These are phyloP conservation scores for Didymella exigua DNA, from an alignment of 2,329 filamentous ascomycete species.

Conservation along the genomic window DNA sequence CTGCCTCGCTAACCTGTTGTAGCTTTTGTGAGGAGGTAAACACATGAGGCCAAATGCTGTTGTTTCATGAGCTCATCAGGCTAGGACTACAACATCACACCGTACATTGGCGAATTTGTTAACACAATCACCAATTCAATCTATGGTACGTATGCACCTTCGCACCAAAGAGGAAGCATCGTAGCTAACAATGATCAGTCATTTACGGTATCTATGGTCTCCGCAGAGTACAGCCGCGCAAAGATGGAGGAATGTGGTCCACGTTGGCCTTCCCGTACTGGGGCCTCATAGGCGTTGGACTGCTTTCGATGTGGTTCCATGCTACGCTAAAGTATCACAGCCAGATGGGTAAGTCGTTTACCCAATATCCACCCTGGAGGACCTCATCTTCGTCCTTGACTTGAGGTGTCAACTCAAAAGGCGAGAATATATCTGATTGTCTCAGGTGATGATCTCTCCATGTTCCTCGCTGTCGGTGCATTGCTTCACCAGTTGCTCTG, in stretches of 20 bases:
- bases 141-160: slow-evolving; percentile 48
- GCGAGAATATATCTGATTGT: not conserved
- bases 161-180: not conserved
- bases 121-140: slow-evolving; percentile 60
- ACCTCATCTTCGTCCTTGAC: not conserved
- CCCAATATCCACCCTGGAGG: not conserved
- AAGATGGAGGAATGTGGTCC: slow-evolving; percentile 40
- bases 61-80: not conserved
- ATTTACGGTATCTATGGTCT: slow-evolving; percentile 46
- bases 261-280: slow-evolving; percentile 49
- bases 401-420: not conserved
- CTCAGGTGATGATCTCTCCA: slow-evolving; percentile 62
- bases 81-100: slow-evolving; percentile 61
- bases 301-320: slow-evolving; percentile 53
- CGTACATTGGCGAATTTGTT: slow-evolving; percentile 60
- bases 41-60: not conserved
- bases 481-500: slow-evolving; percentile 59
- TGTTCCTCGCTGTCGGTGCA: slow-evolving; percentile 60
- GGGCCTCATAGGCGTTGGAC: slow-evolving; percentile 51
- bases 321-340: slow-evolving; percentile 54
- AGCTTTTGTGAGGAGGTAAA: slow-evolving; percentile 46
- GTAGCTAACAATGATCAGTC: slow-evolving; percentile 27
- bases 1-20: slow-evolving; percentile 19
- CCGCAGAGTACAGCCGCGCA: slow-evolving; percentile 28
- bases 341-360: slow-evolving; percentile 50